phyloP scores from a whole-genome alignment of 1,284 basidiomycete species.

The Ustilago nuda region DNA sequence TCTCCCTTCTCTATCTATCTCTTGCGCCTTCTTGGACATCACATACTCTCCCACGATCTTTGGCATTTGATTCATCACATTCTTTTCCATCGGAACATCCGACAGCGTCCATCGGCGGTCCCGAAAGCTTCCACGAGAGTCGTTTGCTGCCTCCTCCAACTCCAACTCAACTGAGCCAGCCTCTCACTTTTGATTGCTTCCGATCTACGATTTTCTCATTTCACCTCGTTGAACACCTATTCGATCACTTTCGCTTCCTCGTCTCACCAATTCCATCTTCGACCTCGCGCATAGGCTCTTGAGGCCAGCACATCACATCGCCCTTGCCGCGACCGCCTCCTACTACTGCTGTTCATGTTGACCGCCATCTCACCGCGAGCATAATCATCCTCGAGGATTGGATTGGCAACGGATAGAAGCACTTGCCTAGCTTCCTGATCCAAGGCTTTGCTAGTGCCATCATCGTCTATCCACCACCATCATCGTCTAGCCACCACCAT shows the following conservation, averaged over 20 bases:
- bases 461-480: neutral
- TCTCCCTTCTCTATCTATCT: neutral
- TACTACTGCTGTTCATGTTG: neutral
- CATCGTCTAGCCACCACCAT: too few relatives aligned
- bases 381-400: neutral
- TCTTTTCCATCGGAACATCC: neutral
- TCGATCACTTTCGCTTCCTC: neutral
- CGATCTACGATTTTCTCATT: neutral
- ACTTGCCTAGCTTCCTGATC: neutral
- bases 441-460: neutral
- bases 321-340: neutral
- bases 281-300: neutral
- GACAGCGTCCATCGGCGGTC: neutral
- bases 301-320: neutral
- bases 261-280: neutral
- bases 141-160: too few relatives aligned
- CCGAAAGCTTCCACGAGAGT: neutral
- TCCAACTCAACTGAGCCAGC: neutral
- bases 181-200: neutral
- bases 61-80: neutral
- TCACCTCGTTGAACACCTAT: neutral
- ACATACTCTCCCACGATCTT: neutral
- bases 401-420: neutral
- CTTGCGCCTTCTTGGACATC: neutral
- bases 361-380: neutral